Percentiles rank a stretch among this genome's conserved stretches.
phyloP scores from a whole-genome alignment of 257 asterid genomes.

The Plantago major region DNA sequence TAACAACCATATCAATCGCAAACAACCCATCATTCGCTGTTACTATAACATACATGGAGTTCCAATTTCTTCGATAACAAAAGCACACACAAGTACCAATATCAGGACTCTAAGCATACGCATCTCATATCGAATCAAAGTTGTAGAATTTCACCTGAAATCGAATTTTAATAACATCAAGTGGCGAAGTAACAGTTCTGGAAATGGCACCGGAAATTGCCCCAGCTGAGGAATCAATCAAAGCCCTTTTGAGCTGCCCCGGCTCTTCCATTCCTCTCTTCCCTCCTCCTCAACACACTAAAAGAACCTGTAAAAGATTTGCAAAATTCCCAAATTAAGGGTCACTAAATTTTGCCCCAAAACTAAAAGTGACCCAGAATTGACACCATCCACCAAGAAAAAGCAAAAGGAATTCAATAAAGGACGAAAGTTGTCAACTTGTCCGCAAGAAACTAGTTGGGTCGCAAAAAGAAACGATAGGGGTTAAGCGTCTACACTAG shows the following conservation, averaged over 20 bases:
- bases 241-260: slow-evolving; percentile 71
- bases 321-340: too few species aligned
- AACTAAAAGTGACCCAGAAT: too few species aligned
- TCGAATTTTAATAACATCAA: slow-evolving; percentile 92
- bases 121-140: neutral
- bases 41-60: neutral
- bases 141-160: slow-evolving; percentile 56
- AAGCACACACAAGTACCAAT: neutral
- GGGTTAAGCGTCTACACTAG: too few species aligned
- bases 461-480: too few species aligned
- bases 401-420: too few species aligned
- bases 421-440: too few species aligned
- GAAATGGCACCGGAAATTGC: slow-evolving; percentile 81
- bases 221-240: slow-evolving; percentile 79
- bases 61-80: too few species aligned
- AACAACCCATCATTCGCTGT: neutral
- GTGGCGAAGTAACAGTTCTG: slow-evolving; percentile 85
- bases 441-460: too few species aligned
- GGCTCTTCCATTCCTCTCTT: slow-evolving; percentile 68
- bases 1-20: neutral
- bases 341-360: too few species aligned
- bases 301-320: neutral
- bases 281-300: slow-evolving; percentile 14
- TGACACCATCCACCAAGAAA: too few species aligned
- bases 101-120: too few species aligned